Percentiles rank a stretch among this genome's conserved stretches.
phyloP scores from a whole-genome alignment of 108 stramenopile genomes.

The Epithemia pelagica region DNA sequence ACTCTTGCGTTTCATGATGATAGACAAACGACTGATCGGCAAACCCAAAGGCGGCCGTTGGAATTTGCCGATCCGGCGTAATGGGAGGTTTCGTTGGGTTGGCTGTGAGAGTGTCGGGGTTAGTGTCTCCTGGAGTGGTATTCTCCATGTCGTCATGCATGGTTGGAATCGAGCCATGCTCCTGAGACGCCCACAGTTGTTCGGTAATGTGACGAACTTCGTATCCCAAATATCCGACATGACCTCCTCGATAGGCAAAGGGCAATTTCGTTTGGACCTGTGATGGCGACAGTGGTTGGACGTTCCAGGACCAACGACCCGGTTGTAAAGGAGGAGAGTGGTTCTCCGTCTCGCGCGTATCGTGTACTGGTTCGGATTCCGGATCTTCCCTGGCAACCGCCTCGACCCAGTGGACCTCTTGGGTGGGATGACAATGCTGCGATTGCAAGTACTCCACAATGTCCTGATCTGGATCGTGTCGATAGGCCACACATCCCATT shows the following conservation, averaged over 20 bases:
- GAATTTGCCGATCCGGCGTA: constrained; percentile 45
- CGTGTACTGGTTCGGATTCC: background rate
- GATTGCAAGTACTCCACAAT: background rate
- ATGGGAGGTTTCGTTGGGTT: background rate
- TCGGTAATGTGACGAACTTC: constrained; percentile 73
- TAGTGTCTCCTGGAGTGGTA: background rate
- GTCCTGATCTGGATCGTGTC: background rate
- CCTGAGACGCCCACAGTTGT: constrained; percentile 32
- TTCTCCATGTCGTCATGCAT: background rate
- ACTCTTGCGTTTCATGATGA: constrained; percentile 55
- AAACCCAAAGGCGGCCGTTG: constrained; percentile 73
- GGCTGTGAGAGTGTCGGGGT: background rate
- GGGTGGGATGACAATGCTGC: background rate
- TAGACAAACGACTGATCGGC: constrained; percentile 62
- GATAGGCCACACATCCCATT: background rate
- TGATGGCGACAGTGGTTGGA: background rate
- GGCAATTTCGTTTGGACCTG: constrained; percentile 17
- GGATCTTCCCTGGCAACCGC: background rate
- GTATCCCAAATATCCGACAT: constrained; percentile 75
- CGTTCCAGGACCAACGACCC: too few species aligned
- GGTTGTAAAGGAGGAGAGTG: background rate
- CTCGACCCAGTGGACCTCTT: background rate
- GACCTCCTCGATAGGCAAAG: constrained; percentile 76
- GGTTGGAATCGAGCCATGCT: background rate
- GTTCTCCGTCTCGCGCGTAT: background rate